Base-by-base conservation (phyloP, 345 rosid genomes). In the Draba incana region DNA sequence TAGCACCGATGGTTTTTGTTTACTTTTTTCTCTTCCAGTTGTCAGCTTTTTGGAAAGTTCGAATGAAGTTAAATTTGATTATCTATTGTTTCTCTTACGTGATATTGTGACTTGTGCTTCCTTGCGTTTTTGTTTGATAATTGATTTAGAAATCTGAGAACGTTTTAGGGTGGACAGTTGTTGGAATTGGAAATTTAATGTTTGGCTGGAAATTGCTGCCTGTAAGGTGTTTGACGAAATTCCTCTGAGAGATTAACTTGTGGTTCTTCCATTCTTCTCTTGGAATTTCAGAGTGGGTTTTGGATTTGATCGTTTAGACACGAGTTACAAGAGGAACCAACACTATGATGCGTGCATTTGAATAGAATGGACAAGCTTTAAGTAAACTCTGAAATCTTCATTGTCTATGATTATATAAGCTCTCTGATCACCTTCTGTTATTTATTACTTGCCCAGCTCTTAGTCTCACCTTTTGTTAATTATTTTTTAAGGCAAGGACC, bases 221-320 rank as follows among this genome's bases (percentile, higher is more conserved):
- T n/a, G 2, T 47, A 60, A 61, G 62, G 64, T 75, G 78, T 62
- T 75, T 13, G 78, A 75, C 14, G 53, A 68, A 61, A 68, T 62
- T 68, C 28, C 63, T 44, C 44, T 51, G 2, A 43, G 52, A 68
- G 16, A 9, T 37, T 46, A 35, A 28, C 31, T 28, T 28, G 5
- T 28, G 31, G 3, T 28, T 28, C 30, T 28, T 6, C 42, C 11
- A 10, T 30, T 35, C 35, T 7, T 10, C 8, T 7, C 41, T 11
- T 53, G 30, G 33, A 42, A 46, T 8, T 47, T 16, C 27, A 47
- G 51, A 2, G 12, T 16, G 11, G 51, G 27, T 62, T 28, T 20
- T 62, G 55, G 55, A 35, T 44, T 39, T 68, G 55, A 56, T 33
- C 16, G 12, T 2, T 16, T 30, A 10, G 33, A 23, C 43, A 14